Evolutionary conservation across 2,329 filamentous ascomycete species (phyloP).

Genomic region (Penicillium sumatraense): DNA sequence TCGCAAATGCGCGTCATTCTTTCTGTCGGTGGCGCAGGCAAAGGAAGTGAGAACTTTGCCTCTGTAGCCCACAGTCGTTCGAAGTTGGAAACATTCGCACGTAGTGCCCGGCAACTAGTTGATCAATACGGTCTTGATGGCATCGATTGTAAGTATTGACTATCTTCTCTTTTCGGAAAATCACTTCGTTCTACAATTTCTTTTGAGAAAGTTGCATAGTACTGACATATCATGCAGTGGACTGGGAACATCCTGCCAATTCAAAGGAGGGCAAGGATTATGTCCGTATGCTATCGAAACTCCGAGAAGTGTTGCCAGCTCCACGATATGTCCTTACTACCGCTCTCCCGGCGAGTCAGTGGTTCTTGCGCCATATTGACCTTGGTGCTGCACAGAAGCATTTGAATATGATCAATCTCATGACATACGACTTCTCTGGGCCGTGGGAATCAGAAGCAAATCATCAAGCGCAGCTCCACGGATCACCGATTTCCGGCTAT

Average conservation of each 20-base stretch:
- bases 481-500: conserved; percentile 64
- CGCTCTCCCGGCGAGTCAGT: conserved; percentile 70
- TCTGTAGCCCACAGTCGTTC: conserved; percentile 65
- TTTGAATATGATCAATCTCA: conserved; percentile 77
- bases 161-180: not conserved
- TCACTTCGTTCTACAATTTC: too few species aligned
- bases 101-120: conserved; percentile 68
- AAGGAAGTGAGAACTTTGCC: conserved; percentile 70
- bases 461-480: conserved; percentile 76
- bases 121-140: conserved; percentile 73
- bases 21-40: conserved; percentile 72
- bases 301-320: conserved; percentile 70
- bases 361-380: conserved; percentile 71
- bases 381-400: conserved; percentile 65
- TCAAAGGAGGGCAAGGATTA: conserved; percentile 71
- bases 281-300: conserved; percentile 66
- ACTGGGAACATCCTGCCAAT: conserved; percentile 77
- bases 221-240: conserved; percentile 58
- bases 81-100: conserved; percentile 70
- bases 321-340: conserved; percentile 73
- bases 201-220: too few species aligned
- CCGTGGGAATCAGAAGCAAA: conserved; percentile 70
- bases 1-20: conserved; percentile 74
- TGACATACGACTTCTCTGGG: conserved; percentile 80
- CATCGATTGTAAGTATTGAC: conserved; percentile 68